These are phyloP conservation scores for Escallonia rubra DNA, from an alignment of 129 eudicot species.

Conservation along the genomic window DNA sequence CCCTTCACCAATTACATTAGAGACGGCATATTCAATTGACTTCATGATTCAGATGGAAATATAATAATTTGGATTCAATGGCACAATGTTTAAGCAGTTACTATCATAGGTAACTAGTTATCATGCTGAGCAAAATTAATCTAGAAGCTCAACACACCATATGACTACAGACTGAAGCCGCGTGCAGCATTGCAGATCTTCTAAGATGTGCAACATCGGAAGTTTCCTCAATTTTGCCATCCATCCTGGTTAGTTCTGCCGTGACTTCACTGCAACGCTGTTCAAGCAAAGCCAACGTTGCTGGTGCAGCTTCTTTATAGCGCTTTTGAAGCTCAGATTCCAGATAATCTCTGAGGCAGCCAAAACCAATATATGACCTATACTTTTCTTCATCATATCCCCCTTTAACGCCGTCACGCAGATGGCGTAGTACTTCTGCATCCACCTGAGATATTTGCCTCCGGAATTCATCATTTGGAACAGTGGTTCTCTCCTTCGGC, in stretches of 20 bases:
- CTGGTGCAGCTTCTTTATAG: constrained; percentile 95
- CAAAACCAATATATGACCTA: constrained; percentile 71
- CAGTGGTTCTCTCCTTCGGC: constrained; percentile 74
- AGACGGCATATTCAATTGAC: background rate
- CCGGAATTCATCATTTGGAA: constrained; percentile 90
- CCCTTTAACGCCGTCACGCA: constrained; percentile 73
- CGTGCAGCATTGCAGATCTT: constrained; percentile 82
- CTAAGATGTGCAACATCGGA: constrained; percentile 89
- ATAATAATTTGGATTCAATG: too few species aligned
- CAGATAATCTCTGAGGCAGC: constrained; percentile 75
- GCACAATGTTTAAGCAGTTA: too few species aligned
- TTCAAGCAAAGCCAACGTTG: constrained; percentile 89
- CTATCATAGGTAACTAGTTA: too few species aligned
- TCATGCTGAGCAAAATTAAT: background rate
- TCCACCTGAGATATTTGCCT: constrained; percentile 87
- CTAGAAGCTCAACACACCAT: constrained; percentile 39
- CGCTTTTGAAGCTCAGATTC: constrained; percentile 90
- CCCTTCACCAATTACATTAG: constrained; percentile 39
- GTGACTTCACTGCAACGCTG: constrained; percentile 91
- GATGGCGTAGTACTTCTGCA: constrained; percentile 51
- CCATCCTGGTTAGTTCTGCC: constrained; percentile 63
- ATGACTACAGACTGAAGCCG: constrained; percentile 74
- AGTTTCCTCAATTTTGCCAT: constrained; percentile 65
- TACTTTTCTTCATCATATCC: constrained; percentile 96
- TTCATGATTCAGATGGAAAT: background rate